phyloP scores from a whole-genome alignment of 2,329 filamentous ascomycete species.

The Curvularia verruculosa region DNA sequence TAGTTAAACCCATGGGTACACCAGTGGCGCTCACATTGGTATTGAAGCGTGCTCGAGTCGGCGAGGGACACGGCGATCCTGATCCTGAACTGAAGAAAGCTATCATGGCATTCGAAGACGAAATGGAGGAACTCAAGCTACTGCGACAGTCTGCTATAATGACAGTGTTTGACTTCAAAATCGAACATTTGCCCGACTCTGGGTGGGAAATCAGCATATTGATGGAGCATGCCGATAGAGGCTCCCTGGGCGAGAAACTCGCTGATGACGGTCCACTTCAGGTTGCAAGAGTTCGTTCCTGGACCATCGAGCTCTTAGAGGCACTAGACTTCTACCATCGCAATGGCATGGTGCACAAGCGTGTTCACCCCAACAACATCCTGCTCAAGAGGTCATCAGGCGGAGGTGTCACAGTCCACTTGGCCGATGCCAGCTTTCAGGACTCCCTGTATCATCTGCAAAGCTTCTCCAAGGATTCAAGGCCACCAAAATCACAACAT shows the following conservation, averaged over 20 bases:
- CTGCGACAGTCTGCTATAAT: constrained; percentile 78
- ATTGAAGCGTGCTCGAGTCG: constrained; percentile 58
- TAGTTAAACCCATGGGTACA: constrained; percentile 70
- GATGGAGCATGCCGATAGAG: constrained; percentile 78
- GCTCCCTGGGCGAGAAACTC: constrained; percentile 80
- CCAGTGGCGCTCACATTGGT: constrained; percentile 62
- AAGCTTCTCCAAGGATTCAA: constrained; percentile 57
- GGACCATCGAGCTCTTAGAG: constrained; percentile 91
- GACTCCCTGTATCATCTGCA: constrained; percentile 68
- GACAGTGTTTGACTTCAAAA: constrained; percentile 81
- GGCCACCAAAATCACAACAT: constrained; percentile 66
- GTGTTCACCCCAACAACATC: constrained; percentile 80
- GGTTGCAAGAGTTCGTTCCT: constrained; percentile 78
- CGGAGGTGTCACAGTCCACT: constrained; percentile 71
- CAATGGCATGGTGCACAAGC: constrained; percentile 81
- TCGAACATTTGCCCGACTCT: constrained; percentile 58
- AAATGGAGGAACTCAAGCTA: constrained; percentile 76
- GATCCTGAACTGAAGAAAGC: constrained; percentile 75
- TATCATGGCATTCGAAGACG: constrained; percentile 75
- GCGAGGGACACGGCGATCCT: constrained; percentile 62
- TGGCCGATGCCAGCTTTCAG: constrained; percentile 76
- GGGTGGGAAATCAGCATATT: constrained; percentile 77
- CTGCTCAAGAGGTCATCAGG: constrained; percentile 73
- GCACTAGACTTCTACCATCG: constrained; percentile 86
- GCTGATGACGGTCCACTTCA: constrained; percentile 77